Percentiles rank a stretch among this genome's conserved stretches.
phyloP scores from a whole-genome alignment of 768 basidiomycete species.

The Agaricus blazei region DNA sequence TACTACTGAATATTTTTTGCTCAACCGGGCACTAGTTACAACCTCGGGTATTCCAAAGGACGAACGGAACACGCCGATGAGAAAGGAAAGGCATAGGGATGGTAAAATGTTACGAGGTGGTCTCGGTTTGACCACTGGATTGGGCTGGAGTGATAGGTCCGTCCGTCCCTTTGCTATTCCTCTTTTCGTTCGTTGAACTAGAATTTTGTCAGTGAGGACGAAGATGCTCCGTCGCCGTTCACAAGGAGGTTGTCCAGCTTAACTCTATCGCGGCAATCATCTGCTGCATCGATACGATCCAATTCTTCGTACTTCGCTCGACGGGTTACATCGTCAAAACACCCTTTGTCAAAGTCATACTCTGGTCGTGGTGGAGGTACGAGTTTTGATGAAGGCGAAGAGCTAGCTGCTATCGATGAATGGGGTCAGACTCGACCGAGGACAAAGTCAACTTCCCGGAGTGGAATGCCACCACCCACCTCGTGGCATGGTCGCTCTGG shows the following conservation, averaged over 20 bases:
- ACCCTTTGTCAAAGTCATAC: constrained; percentile 29
- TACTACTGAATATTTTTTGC: constrained; percentile 5
- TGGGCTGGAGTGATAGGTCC: constrained; percentile 74
- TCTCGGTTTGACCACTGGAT: constrained; percentile 64
- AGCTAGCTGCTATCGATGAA: constrained; percentile 14
- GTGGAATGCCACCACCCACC: constrained; percentile 16
- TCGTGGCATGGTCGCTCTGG: constrained; percentile 16
- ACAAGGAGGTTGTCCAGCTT: constrained; percentile 59
- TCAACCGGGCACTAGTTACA: constrained; percentile 21
- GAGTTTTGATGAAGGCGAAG: constrained; percentile 16
- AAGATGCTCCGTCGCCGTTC: constrained; percentile 64
- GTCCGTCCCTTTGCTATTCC: constrained; percentile 24
- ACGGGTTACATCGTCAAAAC: constrained; percentile 11
- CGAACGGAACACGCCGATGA: constrained; percentile 48
- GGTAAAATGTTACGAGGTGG: constrained; percentile 54
- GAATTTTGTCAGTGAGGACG: constrained; percentile 51
- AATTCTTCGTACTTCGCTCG: constrained; percentile 12
- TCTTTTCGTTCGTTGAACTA: neutral
- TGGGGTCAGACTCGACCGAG: constrained; percentile 16
- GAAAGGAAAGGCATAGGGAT: constrained; percentile 59
- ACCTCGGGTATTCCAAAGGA: constrained; percentile 45
- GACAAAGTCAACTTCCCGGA: constrained; percentile 6
- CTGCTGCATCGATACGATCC: constrained; percentile 35
- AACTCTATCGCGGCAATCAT: constrained; percentile 43
- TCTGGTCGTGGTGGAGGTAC: constrained; percentile 19